phyloP scores from a whole-genome alignment of 148 eudicot species.

The Dysphania ambrosioides region DNA sequence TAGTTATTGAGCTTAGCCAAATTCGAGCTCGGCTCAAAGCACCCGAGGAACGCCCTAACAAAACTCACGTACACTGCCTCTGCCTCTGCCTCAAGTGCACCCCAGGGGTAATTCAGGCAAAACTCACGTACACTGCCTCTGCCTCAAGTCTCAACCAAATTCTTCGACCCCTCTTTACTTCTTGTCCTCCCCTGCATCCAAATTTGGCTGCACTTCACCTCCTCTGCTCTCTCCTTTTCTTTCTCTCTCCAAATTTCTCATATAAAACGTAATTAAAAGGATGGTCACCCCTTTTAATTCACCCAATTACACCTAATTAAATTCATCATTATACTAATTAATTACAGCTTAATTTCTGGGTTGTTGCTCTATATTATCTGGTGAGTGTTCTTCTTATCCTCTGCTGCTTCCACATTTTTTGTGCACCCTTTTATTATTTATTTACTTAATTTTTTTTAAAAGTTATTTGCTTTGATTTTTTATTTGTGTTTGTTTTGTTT shows the following conservation, averaged over 20 bases:
- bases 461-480: background rate
- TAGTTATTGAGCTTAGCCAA: too few species aligned
- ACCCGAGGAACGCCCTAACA: too few species aligned
- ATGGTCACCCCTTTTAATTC: background rate
- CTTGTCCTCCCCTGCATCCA: background rate
- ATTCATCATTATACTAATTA: background rate
- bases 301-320: background rate
- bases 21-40: background rate
- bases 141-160: background rate
- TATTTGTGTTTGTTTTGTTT: background rate
- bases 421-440: background rate
- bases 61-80: background rate
- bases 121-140: background rate
- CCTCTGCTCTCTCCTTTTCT: background rate
- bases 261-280: background rate
- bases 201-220: constrained; percentile 14
- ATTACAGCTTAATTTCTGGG: constrained; percentile 3
- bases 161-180: background rate
- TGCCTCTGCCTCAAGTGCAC: too few species aligned
- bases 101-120: background rate
- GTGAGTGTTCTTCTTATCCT: background rate
- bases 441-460: background rate
- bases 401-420: background rate
- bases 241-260: background rate
- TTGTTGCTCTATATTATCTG: background rate